Conservation (phyloP, 2,329 filamentous ascomycete species). For the Colletotrichum incanum region DNA sequence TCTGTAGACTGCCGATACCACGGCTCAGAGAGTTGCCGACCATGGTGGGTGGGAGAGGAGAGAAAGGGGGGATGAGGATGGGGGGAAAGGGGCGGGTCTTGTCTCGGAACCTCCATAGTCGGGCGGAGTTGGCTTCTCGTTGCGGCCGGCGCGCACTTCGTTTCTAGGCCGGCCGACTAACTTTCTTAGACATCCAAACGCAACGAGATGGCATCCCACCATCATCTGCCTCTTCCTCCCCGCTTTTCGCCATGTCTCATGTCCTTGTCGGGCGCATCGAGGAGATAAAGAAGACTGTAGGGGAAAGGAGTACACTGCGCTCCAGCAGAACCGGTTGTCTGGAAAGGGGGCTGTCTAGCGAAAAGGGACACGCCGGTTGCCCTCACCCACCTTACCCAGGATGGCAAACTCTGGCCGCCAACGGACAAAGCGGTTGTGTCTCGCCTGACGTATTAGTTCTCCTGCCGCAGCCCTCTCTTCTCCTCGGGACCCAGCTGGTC, state of each 20-base stretch:
- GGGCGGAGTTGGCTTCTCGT: constrained; percentile 33
- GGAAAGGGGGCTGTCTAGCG: constrained; percentile 17
- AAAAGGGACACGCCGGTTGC: neutral
- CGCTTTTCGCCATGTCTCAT: constrained; percentile 40
- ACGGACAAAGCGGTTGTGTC: constrained; percentile 40
- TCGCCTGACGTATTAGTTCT: constrained; percentile 37
- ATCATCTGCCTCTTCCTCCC: constrained; percentile 1
- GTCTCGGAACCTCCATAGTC: constrained; percentile 41
- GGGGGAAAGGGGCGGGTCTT: constrained; percentile 8
- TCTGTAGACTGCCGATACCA: constrained; percentile 25
- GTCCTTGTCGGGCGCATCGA: constrained; percentile 13
- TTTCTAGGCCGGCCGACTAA: constrained; percentile 14
- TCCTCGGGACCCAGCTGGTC: constrained; percentile 24
- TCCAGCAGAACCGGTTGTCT: constrained; percentile 30
- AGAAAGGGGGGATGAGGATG: neutral
- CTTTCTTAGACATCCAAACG: constrained; percentile 18
- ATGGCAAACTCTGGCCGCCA: constrained; percentile 17
- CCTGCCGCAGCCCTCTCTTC: constrained; percentile 20
- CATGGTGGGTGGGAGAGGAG: neutral
- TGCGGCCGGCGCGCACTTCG: constrained; percentile 33
- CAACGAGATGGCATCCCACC: constrained; percentile 21
- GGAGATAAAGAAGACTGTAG: constrained; percentile 24
- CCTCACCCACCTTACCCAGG: constrained; percentile 13
- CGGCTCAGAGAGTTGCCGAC: constrained; percentile 25
- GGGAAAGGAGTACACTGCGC: neutral